Evolutionary conservation across 345 rosid genomes (phyloP), one percentile per base, ranked within the genome.

Genomic region (Eutrema japonicum): DNA sequence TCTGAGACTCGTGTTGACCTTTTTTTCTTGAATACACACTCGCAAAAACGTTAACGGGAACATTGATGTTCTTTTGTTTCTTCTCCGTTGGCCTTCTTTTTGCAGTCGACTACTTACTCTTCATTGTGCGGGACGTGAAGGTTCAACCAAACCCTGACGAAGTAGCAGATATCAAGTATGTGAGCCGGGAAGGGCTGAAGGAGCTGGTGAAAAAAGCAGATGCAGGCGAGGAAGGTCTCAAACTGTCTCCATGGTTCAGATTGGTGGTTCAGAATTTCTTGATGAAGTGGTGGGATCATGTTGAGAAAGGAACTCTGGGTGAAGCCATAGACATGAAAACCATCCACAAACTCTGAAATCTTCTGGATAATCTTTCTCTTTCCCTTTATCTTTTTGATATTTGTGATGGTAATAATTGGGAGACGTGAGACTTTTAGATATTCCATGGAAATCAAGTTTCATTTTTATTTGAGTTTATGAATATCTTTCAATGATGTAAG

Each of bases 161-260:
- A 83, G 98, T 96, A 42, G 96, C 95, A 1, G 90, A 87, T 5
- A 50, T 79, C 10, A 92, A 86, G 74, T 96, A 96, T 46, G 97
- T 96, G 72, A 89, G 81, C 80, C 82, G 85, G 29, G 98, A 90
- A 18, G 80, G 87, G 75, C 70, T 96, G 75, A 90, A 84, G 77
- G 98, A 96, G 83, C 83, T 96, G 43, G 63, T 96, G 86, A 89
- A 85, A 78, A 96, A 92, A 82, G 96, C 90, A 5, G 99, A 96
- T 77, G 87, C 90, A 4, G 98, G 99, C 1, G 98, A 95, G 75
- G 99, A 80, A 29, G 96, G 92, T 35, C 51, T 95, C 81, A 90
- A 90, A 77, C 64, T 96, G 74, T 89, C 99, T 0, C 99, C 99
- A 2, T 92, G 98, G 99, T 96, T 96, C 85, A 89, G 96, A 78